Conservation (phyloP, 1,139 yeast genomes). For the Debaryomyces fabryi region DNA sequence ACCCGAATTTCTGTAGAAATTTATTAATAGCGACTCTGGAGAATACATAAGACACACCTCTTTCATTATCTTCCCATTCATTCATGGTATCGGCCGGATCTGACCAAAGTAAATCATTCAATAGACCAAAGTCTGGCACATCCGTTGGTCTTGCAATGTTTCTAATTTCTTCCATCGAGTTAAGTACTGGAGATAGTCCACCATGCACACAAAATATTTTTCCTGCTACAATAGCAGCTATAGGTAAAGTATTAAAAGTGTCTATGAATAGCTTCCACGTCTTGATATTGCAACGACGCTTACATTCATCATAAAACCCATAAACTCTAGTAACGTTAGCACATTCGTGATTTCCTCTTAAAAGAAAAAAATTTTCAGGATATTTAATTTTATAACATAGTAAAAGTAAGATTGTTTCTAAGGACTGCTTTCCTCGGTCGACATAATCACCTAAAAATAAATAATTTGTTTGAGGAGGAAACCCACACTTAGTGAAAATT, state of each 20-base stretch:
- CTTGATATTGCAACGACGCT: constrained; percentile 71
- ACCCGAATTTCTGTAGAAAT: constrained; percentile 82
- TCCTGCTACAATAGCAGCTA: constrained; percentile 94
- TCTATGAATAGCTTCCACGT: constrained; percentile 94
- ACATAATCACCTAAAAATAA: constrained; percentile 84
- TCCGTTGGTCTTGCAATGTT: constrained; percentile 94
- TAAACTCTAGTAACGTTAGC: constrained; percentile 83
- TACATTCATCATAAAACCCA: constrained; percentile 89
- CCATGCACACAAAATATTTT: constrained; percentile 98
- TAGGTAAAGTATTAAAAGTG: constrained; percentile 90
- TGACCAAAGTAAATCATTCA: constrained; percentile 92
- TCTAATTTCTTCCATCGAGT: constrained; percentile 88
- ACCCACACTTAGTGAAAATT: constrained; percentile 75
- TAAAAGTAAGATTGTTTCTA: constrained; percentile 74
- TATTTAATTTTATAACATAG: constrained; percentile 78
- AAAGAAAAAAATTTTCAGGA: constrained; percentile 81
- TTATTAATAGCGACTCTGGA: constrained; percentile 90
- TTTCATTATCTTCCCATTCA: constrained; percentile 98
- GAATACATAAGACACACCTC: constrained; percentile 97
- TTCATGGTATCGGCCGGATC: constrained; percentile 94
- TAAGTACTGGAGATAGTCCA: constrained; percentile 89
- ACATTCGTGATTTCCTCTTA: constrained; percentile 85
- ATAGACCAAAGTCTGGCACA: constrained; percentile 92
- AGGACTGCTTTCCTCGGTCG: constrained; percentile 81
- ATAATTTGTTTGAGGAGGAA: constrained; percentile 79